Percentiles rank a stretch among this genome's conserved stretches.
phyloP scores from a whole-genome alignment of 2,329 filamentous ascomycete species.

The Alternaria gansuensis region DNA sequence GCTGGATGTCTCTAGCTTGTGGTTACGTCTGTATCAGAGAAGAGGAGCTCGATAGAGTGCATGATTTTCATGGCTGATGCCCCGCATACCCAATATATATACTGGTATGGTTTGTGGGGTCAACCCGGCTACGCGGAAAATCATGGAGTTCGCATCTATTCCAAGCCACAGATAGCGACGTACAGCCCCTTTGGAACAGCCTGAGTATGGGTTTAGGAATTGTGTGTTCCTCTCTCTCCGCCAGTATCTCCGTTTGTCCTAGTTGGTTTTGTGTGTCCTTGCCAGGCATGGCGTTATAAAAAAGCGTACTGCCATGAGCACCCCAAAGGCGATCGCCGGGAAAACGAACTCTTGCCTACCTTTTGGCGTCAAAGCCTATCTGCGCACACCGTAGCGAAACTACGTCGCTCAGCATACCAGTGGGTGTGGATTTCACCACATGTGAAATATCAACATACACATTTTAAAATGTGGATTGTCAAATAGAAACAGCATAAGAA shows the following conservation, averaged over 20 bases:
- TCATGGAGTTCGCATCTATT: background rate
- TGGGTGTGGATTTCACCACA: background rate
- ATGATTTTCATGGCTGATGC: background rate
- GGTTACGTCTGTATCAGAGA: background rate
- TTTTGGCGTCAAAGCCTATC: background rate
- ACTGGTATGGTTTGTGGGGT: constrained; percentile 7
- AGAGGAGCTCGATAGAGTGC: background rate
- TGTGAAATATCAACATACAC: background rate
- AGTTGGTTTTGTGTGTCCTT: background rate
- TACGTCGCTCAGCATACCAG: background rate
- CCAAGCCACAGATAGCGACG: background rate
- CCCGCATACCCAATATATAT: constrained; percentile 15
- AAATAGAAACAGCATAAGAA: background rate
- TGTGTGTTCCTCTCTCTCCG: background rate
- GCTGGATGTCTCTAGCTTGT: no score
- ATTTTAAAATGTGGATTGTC: background rate
- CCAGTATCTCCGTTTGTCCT: background rate
- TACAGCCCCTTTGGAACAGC: background rate
- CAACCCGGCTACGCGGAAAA: constrained; percentile 1
- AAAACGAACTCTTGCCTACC: background rate
- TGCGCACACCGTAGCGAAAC: background rate
- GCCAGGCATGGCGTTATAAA: background rate
- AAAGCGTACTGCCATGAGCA: background rate
- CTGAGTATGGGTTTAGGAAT: background rate
- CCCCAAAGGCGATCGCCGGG: background rate